phyloP scores from a whole-genome alignment of 1,284 basidiomycete species.

The Agroathelia rolfsii region DNA sequence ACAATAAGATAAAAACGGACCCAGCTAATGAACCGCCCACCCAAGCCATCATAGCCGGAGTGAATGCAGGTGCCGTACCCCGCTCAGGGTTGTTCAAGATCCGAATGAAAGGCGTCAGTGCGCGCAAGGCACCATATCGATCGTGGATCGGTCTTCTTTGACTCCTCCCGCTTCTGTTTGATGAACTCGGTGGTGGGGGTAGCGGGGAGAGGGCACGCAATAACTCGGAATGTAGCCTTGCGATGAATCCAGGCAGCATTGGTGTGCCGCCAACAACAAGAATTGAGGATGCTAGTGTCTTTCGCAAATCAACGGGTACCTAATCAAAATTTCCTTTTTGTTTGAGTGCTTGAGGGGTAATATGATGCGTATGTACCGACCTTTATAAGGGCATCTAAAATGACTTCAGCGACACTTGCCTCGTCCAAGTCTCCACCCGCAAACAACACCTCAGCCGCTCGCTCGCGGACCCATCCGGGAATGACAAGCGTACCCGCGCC shows the following conservation, averaged over 20 bases:
- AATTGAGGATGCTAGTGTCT: conserved; percentile 71
- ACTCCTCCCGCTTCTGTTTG: no score
- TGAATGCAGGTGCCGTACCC: conserved; percentile 80
- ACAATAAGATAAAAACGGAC: conserved; percentile 31
- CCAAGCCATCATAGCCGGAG: conserved; percentile 75
- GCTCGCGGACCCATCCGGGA: conserved; percentile 91
- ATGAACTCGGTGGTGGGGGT: conserved; percentile 16
- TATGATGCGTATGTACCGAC: conserved; percentile 25
- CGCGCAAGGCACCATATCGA: conserved; percentile 62
- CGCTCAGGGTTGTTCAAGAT: conserved; percentile 78
- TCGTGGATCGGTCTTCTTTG: conserved; percentile 33
- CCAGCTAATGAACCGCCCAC: conserved; percentile 90
- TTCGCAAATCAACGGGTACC: conserved; percentile 85
- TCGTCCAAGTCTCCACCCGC: conserved; percentile 85
- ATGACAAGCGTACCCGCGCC: conserved; percentile 74
- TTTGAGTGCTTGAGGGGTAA: conserved; percentile 4
- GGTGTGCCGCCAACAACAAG: conserved; percentile 84
- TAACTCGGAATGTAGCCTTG: conserved; percentile 73
- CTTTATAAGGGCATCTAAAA: conserved; percentile 72
- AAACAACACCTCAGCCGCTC: conserved; percentile 85
- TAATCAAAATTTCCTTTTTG: conserved; percentile 20
- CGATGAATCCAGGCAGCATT: conserved; percentile 88
- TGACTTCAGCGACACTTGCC: conserved; percentile 68
- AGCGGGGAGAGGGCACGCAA: conserved; percentile 47
- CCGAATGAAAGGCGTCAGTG: conserved; percentile 60